Conservation (phyloP, 306 rosid genomes). For the Sicyos baderoa region DNA sequence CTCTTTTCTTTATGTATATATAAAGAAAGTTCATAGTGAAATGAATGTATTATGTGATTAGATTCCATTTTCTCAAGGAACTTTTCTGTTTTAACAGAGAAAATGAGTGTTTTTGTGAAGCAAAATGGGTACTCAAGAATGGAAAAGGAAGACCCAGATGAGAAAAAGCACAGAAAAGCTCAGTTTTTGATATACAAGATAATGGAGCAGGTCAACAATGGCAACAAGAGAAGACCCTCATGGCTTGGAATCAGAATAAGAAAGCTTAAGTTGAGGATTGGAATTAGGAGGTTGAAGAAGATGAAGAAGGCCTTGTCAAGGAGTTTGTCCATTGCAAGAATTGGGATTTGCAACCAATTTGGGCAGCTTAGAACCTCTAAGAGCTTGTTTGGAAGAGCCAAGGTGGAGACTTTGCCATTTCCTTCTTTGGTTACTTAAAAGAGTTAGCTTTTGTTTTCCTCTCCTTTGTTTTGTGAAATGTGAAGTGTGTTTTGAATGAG, state of each 20-base stretch:
- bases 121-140: constrained; percentile 45
- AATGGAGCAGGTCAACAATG: constrained; percentile 45
- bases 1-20: background rate
- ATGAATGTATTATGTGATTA: too few relatives aligned
- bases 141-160: constrained; percentile 75
- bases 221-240: constrained; percentile 27
- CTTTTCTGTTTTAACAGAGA: background rate
- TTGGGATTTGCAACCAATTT: constrained; percentile 39
- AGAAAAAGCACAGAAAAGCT: constrained; percentile 45
- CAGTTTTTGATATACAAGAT: constrained; percentile 80
- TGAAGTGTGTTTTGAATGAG: constrained; percentile 3
- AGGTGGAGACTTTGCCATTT: constrained; percentile 22
- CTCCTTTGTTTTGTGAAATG: background rate
- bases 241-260: constrained; percentile 52
- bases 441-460: background rate
- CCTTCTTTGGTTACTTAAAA: constrained; percentile 16
- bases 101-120: constrained; percentile 15
- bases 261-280: constrained; percentile 70
- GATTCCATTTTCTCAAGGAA: background rate
- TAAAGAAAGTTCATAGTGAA: background rate
- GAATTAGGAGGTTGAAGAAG: constrained; percentile 53
- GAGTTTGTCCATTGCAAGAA: constrained; percentile 36
- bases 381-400: constrained; percentile 29
- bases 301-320: constrained; percentile 46
- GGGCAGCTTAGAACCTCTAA: constrained; percentile 48